Base-by-base conservation (phyloP, 2,329 filamentous ascomycete genomes). In the Aspergillus pseudotamarii region DNA sequence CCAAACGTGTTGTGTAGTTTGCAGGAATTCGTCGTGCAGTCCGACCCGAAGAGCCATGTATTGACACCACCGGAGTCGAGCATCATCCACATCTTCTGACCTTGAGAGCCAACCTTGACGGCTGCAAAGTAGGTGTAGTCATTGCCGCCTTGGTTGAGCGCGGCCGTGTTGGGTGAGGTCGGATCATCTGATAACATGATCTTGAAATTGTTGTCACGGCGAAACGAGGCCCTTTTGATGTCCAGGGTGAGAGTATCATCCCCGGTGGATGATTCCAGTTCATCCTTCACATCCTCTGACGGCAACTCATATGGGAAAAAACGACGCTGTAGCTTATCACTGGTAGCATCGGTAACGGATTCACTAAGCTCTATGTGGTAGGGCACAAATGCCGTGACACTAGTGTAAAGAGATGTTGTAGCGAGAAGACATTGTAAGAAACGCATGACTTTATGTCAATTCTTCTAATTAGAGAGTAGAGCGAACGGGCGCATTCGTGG, bases 41-140 rank as follows among this genome's bases (percentile, higher is more conserved):
- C 80, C 19, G 87, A 82, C 34, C 89, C 86, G 87, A 95, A 95
- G 23, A 96, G 87, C 93, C 93, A 97, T 14, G 89, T 93, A 62
- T 91, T 92, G 21, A 83, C 81, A 16, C 84, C 83, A 9, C 84
- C 85, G 0, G 84, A 84, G 70, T 87, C 85, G 16, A 87, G 70
- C 59, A 86, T 73, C 73, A 87, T 78, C 72, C 82, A 82, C 76
- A 86, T 84, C 53, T 80, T 76, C 68, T 84, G 77, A 43, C 79
- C 77, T 63, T 81, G 77, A 16, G 80, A 81, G 4, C 85, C 85
- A 63, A 87, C 78, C 9, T 77, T 78, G 46, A 86, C 76, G 2
- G 77, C 75, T 4, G 82, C 79, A 73, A 87, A 84, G 71, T 87
- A 87, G 28, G 83, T 84, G 61, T 80, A 80, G 66, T 87, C 85